These are phyloP conservation scores for Mycena maculata DNA, from an alignment of 768 basidiomycete genomes.

Conservation along the genomic window DNA sequence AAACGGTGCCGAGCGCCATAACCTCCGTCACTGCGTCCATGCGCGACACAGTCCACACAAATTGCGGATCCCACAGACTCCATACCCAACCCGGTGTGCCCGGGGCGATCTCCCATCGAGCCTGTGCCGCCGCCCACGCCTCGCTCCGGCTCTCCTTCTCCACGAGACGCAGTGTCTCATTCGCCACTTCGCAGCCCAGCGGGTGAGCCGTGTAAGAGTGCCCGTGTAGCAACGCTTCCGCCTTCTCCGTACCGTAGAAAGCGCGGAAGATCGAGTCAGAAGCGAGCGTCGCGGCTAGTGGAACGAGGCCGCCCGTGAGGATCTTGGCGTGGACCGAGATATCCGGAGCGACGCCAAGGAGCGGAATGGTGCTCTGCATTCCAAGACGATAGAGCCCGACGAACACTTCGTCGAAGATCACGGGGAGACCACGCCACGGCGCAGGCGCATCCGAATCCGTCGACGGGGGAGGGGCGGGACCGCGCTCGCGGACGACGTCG, in stretches of 20 bases:
- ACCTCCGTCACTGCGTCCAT: constrained; percentile 70
- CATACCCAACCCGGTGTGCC: constrained; percentile 56
- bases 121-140: constrained; percentile 69
- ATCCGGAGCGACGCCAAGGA: constrained; percentile 84
- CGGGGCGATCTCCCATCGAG: constrained; percentile 61
- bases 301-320: constrained; percentile 91
- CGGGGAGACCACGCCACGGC: constrained; percentile 78
- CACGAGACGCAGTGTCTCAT: constrained; percentile 77
- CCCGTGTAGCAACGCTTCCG: constrained; percentile 90
- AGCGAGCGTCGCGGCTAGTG: constrained; percentile 87
- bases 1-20: constrained; percentile 90
- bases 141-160: constrained; percentile 61
- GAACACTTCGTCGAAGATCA: constrained; percentile 97
- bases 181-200: constrained; percentile 92
- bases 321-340: constrained; percentile 94
- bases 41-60: constrained; percentile 72
- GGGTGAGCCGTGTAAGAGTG: constrained; percentile 97
- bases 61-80: constrained; percentile 90
- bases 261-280: constrained; percentile 82
- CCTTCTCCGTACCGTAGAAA: constrained; percentile 80
- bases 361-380: constrained; percentile 66
- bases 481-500: constrained; percentile 75
- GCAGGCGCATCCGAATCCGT: constrained; percentile 21
- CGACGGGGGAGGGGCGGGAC: constrained; percentile 40
- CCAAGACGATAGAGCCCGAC: constrained; percentile 92